Evolutionary conservation across 140 eudicot species (phyloP).

Genomic region (Cichorium intybus): DNA sequence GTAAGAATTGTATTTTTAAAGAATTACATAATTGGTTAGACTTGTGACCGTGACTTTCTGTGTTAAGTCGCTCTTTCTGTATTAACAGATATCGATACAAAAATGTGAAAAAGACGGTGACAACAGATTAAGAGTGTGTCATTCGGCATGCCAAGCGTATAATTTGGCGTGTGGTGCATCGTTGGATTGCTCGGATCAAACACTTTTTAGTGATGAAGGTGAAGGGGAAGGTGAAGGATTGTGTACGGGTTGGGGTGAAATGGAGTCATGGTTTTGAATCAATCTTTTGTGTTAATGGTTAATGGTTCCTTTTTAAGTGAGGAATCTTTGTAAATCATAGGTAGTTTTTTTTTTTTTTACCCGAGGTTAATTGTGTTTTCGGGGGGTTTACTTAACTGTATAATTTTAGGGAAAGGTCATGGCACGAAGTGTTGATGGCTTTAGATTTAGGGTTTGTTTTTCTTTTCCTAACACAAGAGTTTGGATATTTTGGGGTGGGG

Average conservation of each 20-base stretch:
- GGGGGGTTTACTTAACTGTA: constrained; percentile 33
- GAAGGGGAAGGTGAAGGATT: constrained; percentile 52
- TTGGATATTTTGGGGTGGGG: constrained; percentile 26
- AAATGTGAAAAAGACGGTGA: constrained; percentile 93
- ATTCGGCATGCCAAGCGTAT: constrained; percentile 93
- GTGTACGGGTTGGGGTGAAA: constrained; percentile 90
- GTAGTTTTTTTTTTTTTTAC: constrained; percentile 42
- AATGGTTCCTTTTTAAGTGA: not conserved
- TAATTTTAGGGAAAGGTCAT: constrained; percentile 37
- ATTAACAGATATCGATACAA: constrained; percentile 79
- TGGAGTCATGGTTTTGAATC: constrained; percentile 57
- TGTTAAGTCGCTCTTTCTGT: not conserved
- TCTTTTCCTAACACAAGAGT: constrained; percentile 36
- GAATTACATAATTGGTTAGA: not conserved
- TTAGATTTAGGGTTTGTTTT: constrained; percentile 35
- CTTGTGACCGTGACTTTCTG: not conserved
- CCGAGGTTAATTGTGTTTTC: constrained; percentile 23
- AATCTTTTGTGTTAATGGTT: constrained; percentile 2
- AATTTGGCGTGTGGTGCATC: constrained; percentile 96
- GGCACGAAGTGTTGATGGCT: constrained; percentile 52
- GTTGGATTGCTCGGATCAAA: constrained; percentile 95
- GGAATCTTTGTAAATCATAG: constrained; percentile 66
- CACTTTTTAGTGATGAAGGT: constrained; percentile 69
- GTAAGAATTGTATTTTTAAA: constrained; percentile 35
- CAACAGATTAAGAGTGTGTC: constrained; percentile 87